These are phyloP conservation scores for Backusella tuberculispora DNA, from an alignment of 192 early-diverging fungal species.

Conservation along the genomic window DNA sequence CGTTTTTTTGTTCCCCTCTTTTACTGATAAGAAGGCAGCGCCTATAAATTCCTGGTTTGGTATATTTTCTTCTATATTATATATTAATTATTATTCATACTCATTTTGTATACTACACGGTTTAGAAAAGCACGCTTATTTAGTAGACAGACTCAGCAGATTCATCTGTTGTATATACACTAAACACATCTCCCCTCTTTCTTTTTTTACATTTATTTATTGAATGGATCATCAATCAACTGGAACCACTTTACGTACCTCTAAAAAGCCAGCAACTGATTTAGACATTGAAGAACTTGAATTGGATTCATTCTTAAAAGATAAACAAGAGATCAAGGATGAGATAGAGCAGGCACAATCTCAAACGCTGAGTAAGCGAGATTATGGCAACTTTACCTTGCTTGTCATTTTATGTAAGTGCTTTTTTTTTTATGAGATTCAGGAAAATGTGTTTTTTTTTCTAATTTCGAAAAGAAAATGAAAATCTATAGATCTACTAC, in stretches of 20 bases:
- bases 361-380: constrained; percentile 21
- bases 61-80: too few relatives aligned
- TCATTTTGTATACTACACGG: too few relatives aligned
- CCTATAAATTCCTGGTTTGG: too few relatives aligned
- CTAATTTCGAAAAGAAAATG: not conserved
- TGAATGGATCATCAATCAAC: constrained; percentile 5
- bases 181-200: too few relatives aligned
- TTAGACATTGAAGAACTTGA: constrained; percentile 31
- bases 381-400: constrained; percentile 51
- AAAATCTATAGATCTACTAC: constrained; percentile 66
- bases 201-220: too few relatives aligned
- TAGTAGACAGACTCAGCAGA: too few relatives aligned
- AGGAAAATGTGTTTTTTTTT: not conserved
- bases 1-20: too few relatives aligned
- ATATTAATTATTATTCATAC: too few relatives aligned
- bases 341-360: not conserved
- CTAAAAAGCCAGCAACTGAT: not conserved
- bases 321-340: not conserved
- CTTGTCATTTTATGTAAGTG: constrained; percentile 60
- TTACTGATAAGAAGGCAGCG: too few relatives aligned
- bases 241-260: not conserved
- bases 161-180: too few relatives aligned
- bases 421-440: not conserved
- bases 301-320: not conserved
- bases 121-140: too few relatives aligned